Percentiles rank a stretch among this genome's conserved stretches.
These are phyloP conservation scores for Kokia cookei DNA, from an alignment of 441 rosid genomes.

Conservation along the genomic window DNA sequence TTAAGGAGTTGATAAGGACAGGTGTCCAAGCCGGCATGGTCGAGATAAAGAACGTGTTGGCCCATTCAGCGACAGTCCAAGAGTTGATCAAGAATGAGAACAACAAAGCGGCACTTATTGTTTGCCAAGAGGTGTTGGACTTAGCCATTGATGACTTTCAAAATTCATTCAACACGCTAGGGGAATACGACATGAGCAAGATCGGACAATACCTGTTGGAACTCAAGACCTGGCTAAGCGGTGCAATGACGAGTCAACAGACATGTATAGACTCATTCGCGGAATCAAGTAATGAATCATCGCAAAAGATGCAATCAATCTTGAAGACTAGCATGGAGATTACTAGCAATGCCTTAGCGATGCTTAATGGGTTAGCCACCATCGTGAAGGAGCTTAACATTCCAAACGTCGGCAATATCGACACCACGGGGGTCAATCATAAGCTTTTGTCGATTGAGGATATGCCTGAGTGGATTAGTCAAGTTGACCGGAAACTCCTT, in stretches of 20 bases:
- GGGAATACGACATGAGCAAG: constrained; percentile 27
- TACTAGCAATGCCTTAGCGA: constrained; percentile 30
- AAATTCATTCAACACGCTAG: constrained; percentile 32
- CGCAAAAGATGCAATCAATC: constrained; percentile 40
- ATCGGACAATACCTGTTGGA: constrained; percentile 34
- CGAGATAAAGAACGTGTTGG: too few relatives aligned
- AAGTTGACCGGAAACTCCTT: constrained; percentile 30
- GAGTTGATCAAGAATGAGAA: too few relatives aligned
- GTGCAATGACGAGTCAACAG: constrained; percentile 61
- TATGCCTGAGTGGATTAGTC: constrained; percentile 43
- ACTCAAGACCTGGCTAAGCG: constrained; percentile 69
- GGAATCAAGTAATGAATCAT: constrained; percentile 43
- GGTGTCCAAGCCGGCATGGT: too few relatives aligned
- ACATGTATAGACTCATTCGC: constrained; percentile 64
- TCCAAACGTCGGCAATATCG: constrained; percentile 19
- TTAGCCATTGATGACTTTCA: constrained; percentile 50
- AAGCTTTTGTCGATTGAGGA: constrained; percentile 14
- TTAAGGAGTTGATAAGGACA: too few relatives aligned
- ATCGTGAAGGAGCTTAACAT: constrained; percentile 28
- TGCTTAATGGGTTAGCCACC: constrained; percentile 39
- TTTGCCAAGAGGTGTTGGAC: constrained; percentile 45
- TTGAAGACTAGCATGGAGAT: constrained; percentile 39
- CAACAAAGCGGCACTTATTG: constrained; percentile 30
- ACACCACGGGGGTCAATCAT: neutral
- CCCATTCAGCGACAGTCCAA: too few relatives aligned